Percentiles rank a stretch among this genome's conserved stretches.
These are phyloP conservation scores for Penicillium sp. DNA, from an alignment of 2,329 filamentous ascomycete genomes.

Conservation along the genomic window DNA sequence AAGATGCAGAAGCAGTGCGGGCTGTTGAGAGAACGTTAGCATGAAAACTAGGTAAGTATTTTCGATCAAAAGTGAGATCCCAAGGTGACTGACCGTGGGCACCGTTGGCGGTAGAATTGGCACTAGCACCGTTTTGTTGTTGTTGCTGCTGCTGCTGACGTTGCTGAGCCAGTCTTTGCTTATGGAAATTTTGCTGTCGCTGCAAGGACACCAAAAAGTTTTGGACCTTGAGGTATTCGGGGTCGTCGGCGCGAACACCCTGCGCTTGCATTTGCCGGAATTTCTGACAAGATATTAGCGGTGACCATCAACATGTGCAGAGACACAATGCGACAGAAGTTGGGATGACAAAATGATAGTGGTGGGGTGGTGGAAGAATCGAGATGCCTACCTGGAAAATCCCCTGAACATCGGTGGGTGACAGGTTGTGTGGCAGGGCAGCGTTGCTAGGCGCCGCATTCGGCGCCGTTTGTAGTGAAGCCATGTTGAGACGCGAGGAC, in stretches of 20 bases:
- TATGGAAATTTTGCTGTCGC: constrained; percentile 58
- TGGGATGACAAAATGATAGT: neutral
- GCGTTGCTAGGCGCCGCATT: constrained; percentile 65
- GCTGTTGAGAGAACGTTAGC: constrained; percentile 21
- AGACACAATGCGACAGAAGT: neutral
- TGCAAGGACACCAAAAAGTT: constrained; percentile 72
- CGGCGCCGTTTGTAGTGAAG: constrained; percentile 72
- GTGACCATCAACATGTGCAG: neutral
- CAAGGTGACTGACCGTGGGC: constrained; percentile 38
- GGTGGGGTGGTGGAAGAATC: constrained; percentile 4
- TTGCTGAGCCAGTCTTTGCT: constrained; percentile 43
- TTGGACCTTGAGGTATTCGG: constrained; percentile 80
- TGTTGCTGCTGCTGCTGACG: constrained; percentile 46
- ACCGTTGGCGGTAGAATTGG: constrained; percentile 39
- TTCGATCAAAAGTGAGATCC: neutral
- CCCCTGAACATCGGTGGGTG: constrained; percentile 74
- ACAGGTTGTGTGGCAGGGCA: constrained; percentile 65
- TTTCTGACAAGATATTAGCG: constrained; percentile 60
- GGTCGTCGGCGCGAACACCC: constrained; percentile 76
- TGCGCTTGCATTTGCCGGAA: constrained; percentile 84
- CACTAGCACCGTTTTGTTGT: constrained; percentile 36
- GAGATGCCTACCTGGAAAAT: constrained; percentile 52
- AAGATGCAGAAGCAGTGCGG: constrained; percentile 36
- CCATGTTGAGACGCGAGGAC: constrained; percentile 57
- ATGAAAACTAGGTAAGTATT: neutral